These are phyloP conservation scores for Mollisiaceae sp. DNA, from an alignment of 2,329 filamentous ascomycete species.

Conservation along the genomic window DNA sequence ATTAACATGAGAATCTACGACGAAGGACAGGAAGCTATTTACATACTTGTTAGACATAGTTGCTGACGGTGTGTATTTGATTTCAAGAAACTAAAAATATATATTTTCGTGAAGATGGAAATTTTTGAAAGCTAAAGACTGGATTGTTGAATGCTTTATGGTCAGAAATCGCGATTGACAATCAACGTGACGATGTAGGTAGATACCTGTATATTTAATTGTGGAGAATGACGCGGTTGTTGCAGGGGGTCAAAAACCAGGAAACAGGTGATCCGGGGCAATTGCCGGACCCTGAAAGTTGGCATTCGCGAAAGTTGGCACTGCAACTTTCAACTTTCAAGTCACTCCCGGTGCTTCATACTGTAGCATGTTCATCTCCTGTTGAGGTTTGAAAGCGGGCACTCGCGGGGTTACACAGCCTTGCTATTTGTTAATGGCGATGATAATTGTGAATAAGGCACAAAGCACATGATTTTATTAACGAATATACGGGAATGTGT, in stretches of 20 bases:
- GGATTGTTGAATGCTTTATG: background rate
- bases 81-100: background rate
- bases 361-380: background rate
- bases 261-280: background rate
- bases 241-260: background rate
- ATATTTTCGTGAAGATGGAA: conserved; percentile 2
- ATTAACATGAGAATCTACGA: background rate
- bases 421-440: background rate
- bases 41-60: background rate
- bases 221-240: background rate
- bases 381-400: background rate
- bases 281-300: too few species aligned
- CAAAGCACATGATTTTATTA: background rate
- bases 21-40: background rate
- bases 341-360: background rate
- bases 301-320: background rate
- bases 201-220: conserved; percentile 2
- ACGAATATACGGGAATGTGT: background rate
- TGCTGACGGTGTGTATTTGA: background rate
- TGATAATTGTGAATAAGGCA: background rate
- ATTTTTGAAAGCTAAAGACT: background rate
- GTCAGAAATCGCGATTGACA: background rate
- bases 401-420: background rate
- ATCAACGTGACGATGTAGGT: background rate
- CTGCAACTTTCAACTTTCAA: background rate